Percentiles rank a stretch among this genome's conserved stretches.
These are phyloP conservation scores for Podaxis sp. DNA, from an alignment of 768 basidiomycete genomes.

Conservation along the genomic window DNA sequence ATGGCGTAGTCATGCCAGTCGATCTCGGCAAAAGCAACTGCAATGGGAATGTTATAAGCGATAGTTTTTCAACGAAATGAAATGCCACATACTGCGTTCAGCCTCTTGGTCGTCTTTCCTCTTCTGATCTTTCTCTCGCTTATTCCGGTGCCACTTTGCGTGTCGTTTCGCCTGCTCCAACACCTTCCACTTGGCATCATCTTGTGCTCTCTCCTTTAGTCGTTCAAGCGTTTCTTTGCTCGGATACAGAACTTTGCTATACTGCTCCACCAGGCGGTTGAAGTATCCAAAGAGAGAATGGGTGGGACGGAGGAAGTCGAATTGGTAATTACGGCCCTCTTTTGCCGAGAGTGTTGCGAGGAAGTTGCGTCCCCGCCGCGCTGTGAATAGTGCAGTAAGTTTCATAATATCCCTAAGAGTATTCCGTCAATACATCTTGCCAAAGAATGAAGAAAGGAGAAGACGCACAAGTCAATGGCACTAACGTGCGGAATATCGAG, in stretches of 20 bases:
- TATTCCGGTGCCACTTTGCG: conserved; percentile 86
- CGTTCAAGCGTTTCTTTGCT: conserved; percentile 70
- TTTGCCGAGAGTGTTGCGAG: conserved; percentile 79
- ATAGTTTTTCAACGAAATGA: conserved; percentile 4
- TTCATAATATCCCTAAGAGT: conserved; percentile 85
- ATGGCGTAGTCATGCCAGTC: conserved; percentile 99
- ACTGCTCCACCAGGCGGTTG: conserved; percentile 96
- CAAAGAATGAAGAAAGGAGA: not conserved
- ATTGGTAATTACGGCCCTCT: conserved; percentile 96
- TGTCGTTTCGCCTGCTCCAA: conserved; percentile 75
- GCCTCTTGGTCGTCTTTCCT: conserved; percentile 91
- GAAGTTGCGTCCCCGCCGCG: conserved; percentile 85
- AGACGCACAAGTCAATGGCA: conserved; percentile 85
- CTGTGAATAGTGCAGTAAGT: conserved; percentile 93
- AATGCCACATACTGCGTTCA: conserved; percentile 67
- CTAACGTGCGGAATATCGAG: conserved; percentile 87
- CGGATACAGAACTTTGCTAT: conserved; percentile 87
- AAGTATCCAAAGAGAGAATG: conserved; percentile 97
- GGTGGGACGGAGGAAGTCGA: conserved; percentile 94
- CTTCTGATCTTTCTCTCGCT: conserved; percentile 82
- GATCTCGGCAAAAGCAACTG: conserved; percentile 93
- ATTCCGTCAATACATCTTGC: not conserved
- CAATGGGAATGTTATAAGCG: conserved; percentile 13
- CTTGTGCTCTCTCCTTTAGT: conserved; percentile 63
- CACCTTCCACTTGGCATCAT: conserved; percentile 72